These are phyloP conservation scores for Mollisiaceae sp. DNA, from an alignment of 2,329 filamentous ascomycete genomes.

Conservation along the genomic window DNA sequence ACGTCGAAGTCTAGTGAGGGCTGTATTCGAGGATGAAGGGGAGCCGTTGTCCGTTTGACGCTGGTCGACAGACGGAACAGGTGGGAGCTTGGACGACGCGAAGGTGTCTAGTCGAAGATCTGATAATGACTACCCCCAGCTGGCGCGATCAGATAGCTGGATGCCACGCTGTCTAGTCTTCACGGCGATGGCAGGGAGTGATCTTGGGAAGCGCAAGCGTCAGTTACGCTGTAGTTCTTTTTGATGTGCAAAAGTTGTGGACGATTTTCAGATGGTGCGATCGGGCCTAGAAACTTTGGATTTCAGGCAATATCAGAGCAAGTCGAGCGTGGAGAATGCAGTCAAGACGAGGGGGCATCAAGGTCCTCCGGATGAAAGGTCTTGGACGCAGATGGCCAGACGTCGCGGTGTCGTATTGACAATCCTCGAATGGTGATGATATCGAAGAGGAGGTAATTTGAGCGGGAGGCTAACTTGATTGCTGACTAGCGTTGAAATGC, in stretches of 20 bases:
- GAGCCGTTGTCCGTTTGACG: slow-evolving; percentile 20
- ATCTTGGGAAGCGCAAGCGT: slow-evolving; percentile 8
- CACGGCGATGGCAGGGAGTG: slow-evolving; percentile 4
- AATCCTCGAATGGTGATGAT: slow-evolving; percentile 22
- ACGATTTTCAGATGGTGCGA: slow-evolving; percentile 19
- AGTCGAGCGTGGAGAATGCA: slow-evolving; percentile 14
- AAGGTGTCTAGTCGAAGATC: slow-evolving; percentile 19
- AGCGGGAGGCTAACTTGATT: slow-evolving; percentile 34
- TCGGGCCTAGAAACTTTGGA: not conserved
- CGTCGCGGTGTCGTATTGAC: slow-evolving; percentile 10
- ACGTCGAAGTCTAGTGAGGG: slow-evolving; percentile 7
- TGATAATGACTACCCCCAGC: slow-evolving; percentile 14
- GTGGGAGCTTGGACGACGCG: slow-evolving; percentile 5
- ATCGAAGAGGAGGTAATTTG: slow-evolving; percentile 15
- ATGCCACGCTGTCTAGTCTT: slow-evolving; percentile 6
- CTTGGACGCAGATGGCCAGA: slow-evolving; percentile 6
- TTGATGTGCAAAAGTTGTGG: slow-evolving; percentile 14
- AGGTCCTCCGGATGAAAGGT: slow-evolving; percentile 20
- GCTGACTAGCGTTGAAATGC: slow-evolving; percentile 31
- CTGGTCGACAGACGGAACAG: slow-evolving; percentile 16
- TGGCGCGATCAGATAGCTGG: slow-evolving; percentile 8
- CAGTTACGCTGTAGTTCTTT: slow-evolving; percentile 14
- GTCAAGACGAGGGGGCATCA: slow-evolving; percentile 11
- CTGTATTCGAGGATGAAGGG: not conserved
- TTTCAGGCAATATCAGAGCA: slow-evolving; percentile 19